Evolutionary conservation across 1,284 basidiomycete genomes (phyloP).

Genomic region (Pseudozyma hubeiensis): DNA sequence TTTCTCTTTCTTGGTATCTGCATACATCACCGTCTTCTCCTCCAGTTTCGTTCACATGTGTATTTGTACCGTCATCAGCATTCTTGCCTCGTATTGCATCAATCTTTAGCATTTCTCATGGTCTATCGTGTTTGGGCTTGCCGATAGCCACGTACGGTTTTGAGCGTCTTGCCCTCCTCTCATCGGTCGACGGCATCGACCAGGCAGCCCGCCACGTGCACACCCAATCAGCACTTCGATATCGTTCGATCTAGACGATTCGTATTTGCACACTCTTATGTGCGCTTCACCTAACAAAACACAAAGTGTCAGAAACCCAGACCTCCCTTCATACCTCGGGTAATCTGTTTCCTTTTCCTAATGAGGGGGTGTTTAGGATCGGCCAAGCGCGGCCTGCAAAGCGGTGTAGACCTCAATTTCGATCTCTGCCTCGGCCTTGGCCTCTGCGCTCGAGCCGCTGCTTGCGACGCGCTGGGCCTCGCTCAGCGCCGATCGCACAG

Average conservation of each 20-base stretch:
- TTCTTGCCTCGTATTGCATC: neutral
- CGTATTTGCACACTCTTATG: no score
- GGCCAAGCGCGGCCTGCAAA: conserved; percentile 82
- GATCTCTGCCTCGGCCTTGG: conserved; percentile 92
- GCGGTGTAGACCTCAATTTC: conserved; percentile 97
- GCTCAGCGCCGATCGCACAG: conserved; percentile 86
- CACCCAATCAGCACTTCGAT: no score
- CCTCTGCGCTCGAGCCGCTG: conserved; percentile 87
- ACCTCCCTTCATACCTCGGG: no score
- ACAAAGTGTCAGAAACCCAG: no score
- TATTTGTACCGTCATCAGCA: conserved; percentile 5
- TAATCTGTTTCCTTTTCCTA: no score
- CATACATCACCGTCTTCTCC: neutral
- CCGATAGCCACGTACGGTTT: no score
- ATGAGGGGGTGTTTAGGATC: conserved; percentile 35
- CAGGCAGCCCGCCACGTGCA: no score
- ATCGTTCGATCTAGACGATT: no score
- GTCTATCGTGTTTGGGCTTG: no score
- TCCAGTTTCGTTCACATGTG: neutral
- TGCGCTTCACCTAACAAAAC: neutral
- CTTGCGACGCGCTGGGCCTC: conserved; percentile 86
- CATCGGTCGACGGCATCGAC: no score
- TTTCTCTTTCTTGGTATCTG: neutral
- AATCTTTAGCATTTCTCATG: neutral
- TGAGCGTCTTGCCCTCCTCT: no score